Conservation (phyloP, 1,284 basidiomycete genomes). For the Pholiota adiposa region DNA sequence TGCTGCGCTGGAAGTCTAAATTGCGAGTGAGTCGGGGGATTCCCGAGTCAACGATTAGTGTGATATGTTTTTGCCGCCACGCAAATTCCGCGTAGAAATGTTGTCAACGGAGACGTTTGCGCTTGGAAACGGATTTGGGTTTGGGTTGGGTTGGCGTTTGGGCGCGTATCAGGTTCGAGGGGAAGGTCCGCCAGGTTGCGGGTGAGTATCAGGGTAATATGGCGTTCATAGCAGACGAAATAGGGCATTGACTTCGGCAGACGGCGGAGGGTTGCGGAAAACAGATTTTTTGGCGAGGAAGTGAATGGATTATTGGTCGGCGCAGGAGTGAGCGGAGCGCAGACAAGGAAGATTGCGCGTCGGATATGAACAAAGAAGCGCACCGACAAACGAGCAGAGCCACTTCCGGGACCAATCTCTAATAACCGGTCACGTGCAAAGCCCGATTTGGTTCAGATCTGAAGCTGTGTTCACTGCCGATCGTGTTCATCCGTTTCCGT, state of each 20-base stretch:
- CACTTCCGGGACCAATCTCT: no score
- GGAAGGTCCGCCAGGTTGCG: slow-evolving; percentile 9
- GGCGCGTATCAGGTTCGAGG: slow-evolving; percentile 3
- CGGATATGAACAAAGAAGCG: slow-evolving; percentile 24
- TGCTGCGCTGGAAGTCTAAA: background rate
- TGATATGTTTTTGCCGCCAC: slow-evolving; percentile 1
- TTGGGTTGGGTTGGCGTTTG: slow-evolving; percentile 13
- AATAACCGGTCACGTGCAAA: no score
- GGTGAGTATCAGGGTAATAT: background rate
- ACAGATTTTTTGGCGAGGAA: background rate
- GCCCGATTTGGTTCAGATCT: slow-evolving; percentile 2
- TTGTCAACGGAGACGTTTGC: background rate
- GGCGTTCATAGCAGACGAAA: background rate
- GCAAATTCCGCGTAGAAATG: slow-evolving; percentile 7
- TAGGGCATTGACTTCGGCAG: no score
- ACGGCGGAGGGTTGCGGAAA: background rate
- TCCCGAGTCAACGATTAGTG: background rate
- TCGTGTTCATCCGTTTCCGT: slow-evolving; percentile 4
- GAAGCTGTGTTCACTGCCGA: slow-evolving; percentile 18
- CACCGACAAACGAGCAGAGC: slow-evolving; percentile 21
- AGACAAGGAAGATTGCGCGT: slow-evolving; percentile 11
- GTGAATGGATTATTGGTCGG: slow-evolving; percentile 5
- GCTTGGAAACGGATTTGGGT: background rate
- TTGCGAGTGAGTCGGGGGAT: slow-evolving; percentile 3
- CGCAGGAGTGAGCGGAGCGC: background rate